Evolutionary conservation across 2,329 filamentous ascomycete species (phyloP), one percentile per base, ranked within the genome.

Genomic region (Clonostachys byssicola): DNA sequence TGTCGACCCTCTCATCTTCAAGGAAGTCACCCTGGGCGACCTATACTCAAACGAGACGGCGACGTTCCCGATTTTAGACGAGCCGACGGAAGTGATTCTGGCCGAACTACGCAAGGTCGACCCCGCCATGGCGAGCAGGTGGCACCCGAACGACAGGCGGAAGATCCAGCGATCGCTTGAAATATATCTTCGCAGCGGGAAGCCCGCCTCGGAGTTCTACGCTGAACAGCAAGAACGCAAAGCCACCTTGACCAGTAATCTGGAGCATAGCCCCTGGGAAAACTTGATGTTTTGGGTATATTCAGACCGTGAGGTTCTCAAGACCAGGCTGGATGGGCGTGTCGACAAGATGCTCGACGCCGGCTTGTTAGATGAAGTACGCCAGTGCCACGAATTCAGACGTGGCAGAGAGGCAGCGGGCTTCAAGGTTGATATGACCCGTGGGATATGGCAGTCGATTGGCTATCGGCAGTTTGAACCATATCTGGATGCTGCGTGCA

Each of bases 381-480:
- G 61, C 20, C 60, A 72, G 43, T 66, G 83, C 41, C 70, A 72
- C 50, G 55, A 66, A 2, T 70, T 72, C 43, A 70, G 67, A 46
- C 63, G 54, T 16, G 46, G 57, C 3, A 60, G 60, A 16, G 52
- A 62, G 0, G 60, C 68, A 0, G 58, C 69, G 2, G 85, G 82
- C 0, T 64, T 73, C 2, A 53, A 65, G 0, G 67, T 94, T 3
- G 90, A 97, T 59, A 77, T 82, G 53, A 88, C 81, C 2, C 83
- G 85, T 46, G 95, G 94, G 1, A 95, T 99, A 40, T 99, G 92
- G 91, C 88, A 95, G 46, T 94, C 92, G 2, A 99, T 99, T 51
- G 94, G 94, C 1, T 96, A 91, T 67, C 96, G 95, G 62, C 90
- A 99, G 60, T 87, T 97, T 60, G 78, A 88, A 48, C 75, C 81